Conservation (phyloP, 495 filamentous ascomycete species). For the Lasiosphaeriaceae sp. region DNA sequence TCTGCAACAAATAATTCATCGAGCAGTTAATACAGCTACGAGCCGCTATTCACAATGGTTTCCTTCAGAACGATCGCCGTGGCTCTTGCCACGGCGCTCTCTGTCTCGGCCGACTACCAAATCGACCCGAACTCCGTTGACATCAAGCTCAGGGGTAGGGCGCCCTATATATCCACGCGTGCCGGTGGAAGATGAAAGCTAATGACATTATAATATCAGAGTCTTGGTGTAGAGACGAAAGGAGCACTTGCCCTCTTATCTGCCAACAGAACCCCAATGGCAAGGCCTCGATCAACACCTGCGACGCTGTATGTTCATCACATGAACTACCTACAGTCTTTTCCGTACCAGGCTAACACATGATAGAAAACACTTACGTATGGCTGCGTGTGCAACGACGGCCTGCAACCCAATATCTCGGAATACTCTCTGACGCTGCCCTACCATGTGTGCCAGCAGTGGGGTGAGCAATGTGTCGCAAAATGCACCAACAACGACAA, state of each 20-base stretch:
- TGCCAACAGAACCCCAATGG: constrained; percentile 64
- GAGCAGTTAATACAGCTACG: not conserved
- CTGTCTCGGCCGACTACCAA: constrained; percentile 43
- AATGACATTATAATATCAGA: constrained; percentile 42
- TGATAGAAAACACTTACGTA: constrained; percentile 62
- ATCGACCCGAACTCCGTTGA: constrained; percentile 61
- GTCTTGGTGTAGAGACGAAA: constrained; percentile 67
- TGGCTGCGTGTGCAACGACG: constrained; percentile 72
- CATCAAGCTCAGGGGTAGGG: constrained; percentile 38
- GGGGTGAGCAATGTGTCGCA: constrained; percentile 65
- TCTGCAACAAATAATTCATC: not conserved
- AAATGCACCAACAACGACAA: constrained; percentile 57
- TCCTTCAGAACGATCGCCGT: constrained; percentile 41
- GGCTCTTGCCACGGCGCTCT: constrained; percentile 42
- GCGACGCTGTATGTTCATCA: constrained; percentile 60
- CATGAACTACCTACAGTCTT: not conserved
- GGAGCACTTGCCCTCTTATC: constrained; percentile 67
- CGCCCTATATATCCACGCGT: constrained; percentile 1
- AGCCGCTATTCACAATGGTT: constrained; percentile 36
- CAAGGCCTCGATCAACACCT: constrained; percentile 56
- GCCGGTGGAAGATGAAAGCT: not conserved
- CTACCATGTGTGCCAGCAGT: constrained; percentile 75
- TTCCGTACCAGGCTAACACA: constrained; percentile 15
- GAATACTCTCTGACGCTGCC: constrained; percentile 85
- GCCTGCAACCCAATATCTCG: constrained; percentile 66